phyloP scores from a whole-genome alignment of 2,329 filamentous ascomycete species.

The Paecilomyces formosus region DNA sequence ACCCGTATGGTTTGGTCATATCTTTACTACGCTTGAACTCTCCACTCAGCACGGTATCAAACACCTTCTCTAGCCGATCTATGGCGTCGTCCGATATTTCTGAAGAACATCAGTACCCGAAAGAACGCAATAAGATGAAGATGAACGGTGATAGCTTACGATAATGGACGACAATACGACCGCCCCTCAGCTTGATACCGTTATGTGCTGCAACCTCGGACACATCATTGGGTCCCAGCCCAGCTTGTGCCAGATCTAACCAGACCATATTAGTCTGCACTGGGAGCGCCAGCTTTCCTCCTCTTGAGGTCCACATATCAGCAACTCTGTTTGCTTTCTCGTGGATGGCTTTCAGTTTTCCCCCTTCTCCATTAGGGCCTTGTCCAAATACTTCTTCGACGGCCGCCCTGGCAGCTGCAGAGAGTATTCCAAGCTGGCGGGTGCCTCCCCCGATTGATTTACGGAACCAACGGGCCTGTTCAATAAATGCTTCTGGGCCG shows the following conservation, averaged over 20 bases:
- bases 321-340: slow-evolving; percentile 55
- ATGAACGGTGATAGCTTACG: slow-evolving; percentile 28
- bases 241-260: slow-evolving; percentile 62
- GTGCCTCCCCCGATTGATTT: slow-evolving; percentile 79
- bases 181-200: slow-evolving; percentile 50
- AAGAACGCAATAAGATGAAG: background rate
- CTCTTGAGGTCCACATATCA: slow-evolving; percentile 59
- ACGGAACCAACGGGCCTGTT: slow-evolving; percentile 65
- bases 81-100: slow-evolving; percentile 62
- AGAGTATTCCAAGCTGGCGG: slow-evolving; percentile 67
- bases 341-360: slow-evolving; percentile 56
- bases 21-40: slow-evolving; percentile 23
- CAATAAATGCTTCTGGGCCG: slow-evolving; percentile 51
- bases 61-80: slow-evolving; percentile 48
- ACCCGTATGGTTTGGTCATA: slow-evolving; percentile 26
- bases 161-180: slow-evolving; percentile 62
- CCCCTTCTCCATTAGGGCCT: slow-evolving; percentile 51
- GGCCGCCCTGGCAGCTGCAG: slow-evolving; percentile 66
- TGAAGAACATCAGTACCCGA: slow-evolving; percentile 18
- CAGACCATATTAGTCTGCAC: slow-evolving; percentile 88
- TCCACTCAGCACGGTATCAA: slow-evolving; percentile 35
- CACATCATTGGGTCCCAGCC: slow-evolving; percentile 46
- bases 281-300: slow-evolving; percentile 60
- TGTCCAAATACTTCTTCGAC: slow-evolving; percentile 69
- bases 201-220: slow-evolving; percentile 48